Evolutionary conservation across 2,329 filamentous ascomycete genomes (phyloP), one percentile per base, ranked within the genome.

Genomic region (Sordariomycetes sp.): DNA sequence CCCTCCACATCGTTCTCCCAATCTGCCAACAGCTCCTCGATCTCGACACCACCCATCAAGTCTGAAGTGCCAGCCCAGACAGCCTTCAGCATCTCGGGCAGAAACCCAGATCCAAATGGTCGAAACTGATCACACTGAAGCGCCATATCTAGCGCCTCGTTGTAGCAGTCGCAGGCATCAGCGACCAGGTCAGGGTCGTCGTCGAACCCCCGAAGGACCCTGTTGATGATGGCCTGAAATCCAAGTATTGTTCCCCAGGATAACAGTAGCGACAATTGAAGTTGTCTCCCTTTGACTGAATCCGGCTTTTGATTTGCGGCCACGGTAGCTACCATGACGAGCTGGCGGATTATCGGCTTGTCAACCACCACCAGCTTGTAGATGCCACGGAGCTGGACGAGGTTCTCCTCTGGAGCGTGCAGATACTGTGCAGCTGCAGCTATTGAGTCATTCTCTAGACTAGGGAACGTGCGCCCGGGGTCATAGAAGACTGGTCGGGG

Each of bases 1-100:
- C 45, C 46, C 1, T 41, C 26, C 1, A 40, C 29, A 9, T 48
- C 46, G 0, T 32, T 36, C 5, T 48, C 33, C n/a, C 41, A 48
- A 9, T 46, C 44, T 9, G 36, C 3, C 1, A 48, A 3, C 10
- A 46, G 20, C 2, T 23, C 24, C 6, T 33, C 25, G n/a, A 48
- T 18, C n/a, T 46, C 37, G 2, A 29, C 30, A 1, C 30, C 35
- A 2, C 37, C 30, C 4, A 45, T 38, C 0, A 16, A 17, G 19
- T 48, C 45, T 0, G 29, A 17, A 2, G 21, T 35, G 1, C 43
- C 39, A 4, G 41, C 44, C 35, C 43, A 48, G 0, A 48, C 33
- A 21, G 40, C 36, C 1, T 40, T 42, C 1, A 48, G 38, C 21
- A 35, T 35, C 4, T 48, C 41, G 0, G 42, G 38, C 2, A 46